Conservation (phyloP, 305 asterid species). For the Solanum hybrid region DNA sequence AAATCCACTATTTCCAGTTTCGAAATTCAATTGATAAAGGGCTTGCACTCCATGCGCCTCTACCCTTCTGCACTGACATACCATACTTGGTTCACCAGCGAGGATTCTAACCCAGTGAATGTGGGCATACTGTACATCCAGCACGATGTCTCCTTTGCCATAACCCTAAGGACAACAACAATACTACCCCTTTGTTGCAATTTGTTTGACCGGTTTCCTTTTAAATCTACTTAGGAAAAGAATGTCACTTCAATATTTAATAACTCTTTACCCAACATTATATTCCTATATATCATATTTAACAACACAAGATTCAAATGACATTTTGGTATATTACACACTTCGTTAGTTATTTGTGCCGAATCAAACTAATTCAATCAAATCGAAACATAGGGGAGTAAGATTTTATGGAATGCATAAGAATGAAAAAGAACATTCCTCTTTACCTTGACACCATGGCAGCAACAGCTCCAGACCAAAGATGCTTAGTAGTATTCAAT, state of each 20-base stretch:
- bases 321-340: not conserved
- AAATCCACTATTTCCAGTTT: not conserved
- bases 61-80: not conserved
- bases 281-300: not conserved
- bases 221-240: not conserved
- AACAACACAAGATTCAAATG: not conserved
- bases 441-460: constrained; percentile 75
- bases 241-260: not conserved
- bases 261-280: not conserved
- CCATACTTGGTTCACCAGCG: not conserved
- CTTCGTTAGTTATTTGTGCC: not conserved
- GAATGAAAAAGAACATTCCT: not conserved
- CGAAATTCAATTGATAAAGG: not conserved
- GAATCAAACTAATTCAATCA: not conserved
- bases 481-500: constrained; percentile 80
- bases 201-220: not conserved
- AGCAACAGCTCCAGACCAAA: constrained; percentile 97
- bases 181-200: not conserved
- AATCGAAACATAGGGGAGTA: not conserved
- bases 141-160: not conserved
- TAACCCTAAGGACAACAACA: not conserved
- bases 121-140: not conserved
- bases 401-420: not conserved
- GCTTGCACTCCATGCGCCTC: not conserved
- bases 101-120: not conserved